Evolutionary conservation across 2,329 filamentous ascomycete species (phyloP), one percentile per base, ranked within the genome.

Genomic region (Fusarium tjaetaba): DNA sequence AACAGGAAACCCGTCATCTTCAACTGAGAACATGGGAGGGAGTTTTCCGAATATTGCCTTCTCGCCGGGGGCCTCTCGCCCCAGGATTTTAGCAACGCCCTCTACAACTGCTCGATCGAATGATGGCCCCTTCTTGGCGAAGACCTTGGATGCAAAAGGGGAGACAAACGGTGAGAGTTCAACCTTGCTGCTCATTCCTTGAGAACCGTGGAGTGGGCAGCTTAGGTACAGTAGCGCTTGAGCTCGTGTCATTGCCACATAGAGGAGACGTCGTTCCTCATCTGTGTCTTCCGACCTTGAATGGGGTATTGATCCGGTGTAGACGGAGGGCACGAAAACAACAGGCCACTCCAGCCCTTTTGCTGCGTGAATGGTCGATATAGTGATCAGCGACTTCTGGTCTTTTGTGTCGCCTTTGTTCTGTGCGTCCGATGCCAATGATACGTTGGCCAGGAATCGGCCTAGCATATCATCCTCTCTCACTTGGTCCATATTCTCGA

Each of bases 261-360:
- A 99, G 0, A 99, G 86, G 51, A 99, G 83, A 34, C 96, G 88
- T 67, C 96, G 88, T 81, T 99, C 96, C 81, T 99, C 96, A 64
- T 96, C 92, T 7, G 88, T 86, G 79, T 98, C 94, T 51, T 98
- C 95, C 4, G 95, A 89, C 75, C 95, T 89, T 4, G 92, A 92
- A 80, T 98, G 96, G 9, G 96, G 96, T 67, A 98, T 97, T 5
- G 93, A 96, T 2, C 96, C 96, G 52, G 95, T 90, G 79, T 97
- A 97, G 32, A 94, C 92, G 3, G 93, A 94, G 11, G 96, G 95
- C 22, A 98, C 91, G 80, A 98, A 98, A 2, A 98, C 94, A 4
- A 97, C 88, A 1, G 96, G 96, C 96, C 96, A 99, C 81, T 99
- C 96, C 2, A 99, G 86, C 7, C 96, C 96, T 82, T 99, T 99